These are phyloP conservation scores for Talaromyces sp. DNA, from an alignment of 2,329 filamentous ascomycete species.

Conservation along the genomic window DNA sequence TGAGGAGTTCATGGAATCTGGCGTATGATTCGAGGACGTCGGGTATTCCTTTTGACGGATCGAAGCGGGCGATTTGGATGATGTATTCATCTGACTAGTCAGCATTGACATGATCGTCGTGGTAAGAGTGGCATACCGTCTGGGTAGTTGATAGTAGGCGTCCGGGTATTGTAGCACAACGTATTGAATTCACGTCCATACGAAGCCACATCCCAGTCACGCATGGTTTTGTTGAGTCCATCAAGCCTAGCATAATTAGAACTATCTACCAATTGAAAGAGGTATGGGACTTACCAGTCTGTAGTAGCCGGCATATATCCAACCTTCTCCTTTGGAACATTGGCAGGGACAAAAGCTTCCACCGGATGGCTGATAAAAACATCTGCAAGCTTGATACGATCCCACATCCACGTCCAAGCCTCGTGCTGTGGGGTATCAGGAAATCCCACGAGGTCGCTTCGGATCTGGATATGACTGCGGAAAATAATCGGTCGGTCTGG, in stretches of 20 bases:
- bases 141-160: slow-evolving; percentile 53
- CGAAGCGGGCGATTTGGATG: slow-evolving; percentile 76
- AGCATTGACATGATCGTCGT: slow-evolving; percentile 41
- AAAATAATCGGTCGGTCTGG: slow-evolving; percentile 76
- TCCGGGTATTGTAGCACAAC: slow-evolving; percentile 57
- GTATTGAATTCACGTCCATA: slow-evolving; percentile 74
- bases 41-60: slow-evolving; percentile 78
- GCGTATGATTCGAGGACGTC: slow-evolving; percentile 75
- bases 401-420: slow-evolving; percentile 74
- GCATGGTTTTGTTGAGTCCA: slow-evolving; percentile 21
- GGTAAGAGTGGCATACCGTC: slow-evolving; percentile 32
- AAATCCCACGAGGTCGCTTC: slow-evolving; percentile 67
- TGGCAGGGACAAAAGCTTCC: slow-evolving; percentile 68
- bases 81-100: slow-evolving; percentile 64
- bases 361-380: slow-evolving; percentile 83
- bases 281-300: slow-evolving; percentile 64
- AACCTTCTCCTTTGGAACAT: slow-evolving; percentile 64
- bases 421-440: slow-evolving; percentile 67
- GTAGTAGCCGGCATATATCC: slow-evolving; percentile 77
- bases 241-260: slow-evolving; percentile 36
- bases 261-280: slow-evolving; percentile 68
- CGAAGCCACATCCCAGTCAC: slow-evolving; percentile 60
- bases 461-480: slow-evolving; percentile 79
- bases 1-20: slow-evolving; percentile 63
- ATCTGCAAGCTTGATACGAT: slow-evolving; percentile 67